Evolutionary conservation across 2,329 filamentous ascomycete species (phyloP).

Genomic region (Aureobasidium sp.): DNA sequence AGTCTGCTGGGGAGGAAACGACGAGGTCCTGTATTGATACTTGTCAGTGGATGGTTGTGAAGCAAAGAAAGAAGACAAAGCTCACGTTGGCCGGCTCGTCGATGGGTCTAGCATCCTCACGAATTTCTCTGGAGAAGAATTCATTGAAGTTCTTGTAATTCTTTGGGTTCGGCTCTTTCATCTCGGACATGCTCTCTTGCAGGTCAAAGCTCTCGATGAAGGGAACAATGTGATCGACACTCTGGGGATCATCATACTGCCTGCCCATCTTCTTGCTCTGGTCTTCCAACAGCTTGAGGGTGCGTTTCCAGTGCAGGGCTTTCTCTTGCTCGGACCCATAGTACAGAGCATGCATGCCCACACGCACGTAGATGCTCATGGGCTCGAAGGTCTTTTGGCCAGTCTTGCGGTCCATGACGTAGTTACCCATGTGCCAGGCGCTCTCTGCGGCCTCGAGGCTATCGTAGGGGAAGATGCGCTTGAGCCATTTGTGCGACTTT

Average conservation of each 20-base stretch:
- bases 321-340: slow-evolving; percentile 36
- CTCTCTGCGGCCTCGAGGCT: slow-evolving; percentile 30
- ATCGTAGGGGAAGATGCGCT: slow-evolving; percentile 17
- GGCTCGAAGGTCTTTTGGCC: slow-evolving; percentile 36
- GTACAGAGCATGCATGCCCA: slow-evolving; percentile 40
- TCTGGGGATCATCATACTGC: slow-evolving; percentile 34
- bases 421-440: slow-evolving; percentile 37
- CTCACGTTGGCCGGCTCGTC: slow-evolving; percentile 29
- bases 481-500: slow-evolving; percentile 16
- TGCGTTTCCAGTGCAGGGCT: slow-evolving; percentile 31
- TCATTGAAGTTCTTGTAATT: slow-evolving; percentile 39
- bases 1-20: slow-evolving; percentile 33
- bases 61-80: neutral
- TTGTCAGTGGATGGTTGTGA: neutral
- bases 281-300: slow-evolving; percentile 29
- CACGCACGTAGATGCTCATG: slow-evolving; percentile 38
- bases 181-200: slow-evolving; percentile 27
- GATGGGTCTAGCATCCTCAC: slow-evolving; percentile 31
- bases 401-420: slow-evolving; percentile 36
- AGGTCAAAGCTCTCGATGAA: slow-evolving; percentile 37
- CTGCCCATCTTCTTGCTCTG: slow-evolving; percentile 37
- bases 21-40: slow-evolving; percentile 19
- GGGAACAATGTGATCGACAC: slow-evolving; percentile 32
- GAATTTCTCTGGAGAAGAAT: slow-evolving; percentile 37
- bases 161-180: slow-evolving; percentile 32